Conservation (phyloP, 2,329 filamentous ascomycete species). For the Fonsecaea monophora region DNA sequence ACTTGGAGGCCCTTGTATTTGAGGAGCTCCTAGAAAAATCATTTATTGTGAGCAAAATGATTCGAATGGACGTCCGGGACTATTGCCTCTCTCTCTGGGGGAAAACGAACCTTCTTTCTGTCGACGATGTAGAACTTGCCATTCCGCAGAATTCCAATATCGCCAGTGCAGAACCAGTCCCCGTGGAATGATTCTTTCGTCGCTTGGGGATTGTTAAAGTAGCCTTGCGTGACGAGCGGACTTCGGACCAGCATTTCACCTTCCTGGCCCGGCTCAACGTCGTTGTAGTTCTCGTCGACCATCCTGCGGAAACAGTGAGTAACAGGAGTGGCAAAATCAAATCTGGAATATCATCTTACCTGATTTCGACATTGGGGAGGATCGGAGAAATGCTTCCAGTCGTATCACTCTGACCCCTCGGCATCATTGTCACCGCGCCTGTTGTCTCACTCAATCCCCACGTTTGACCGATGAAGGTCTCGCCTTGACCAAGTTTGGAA, state of each 20-base stretch:
- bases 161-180: slow-evolving; percentile 47
- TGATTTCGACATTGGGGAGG: slow-evolving; percentile 45
- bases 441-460: slow-evolving; percentile 66
- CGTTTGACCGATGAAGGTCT: slow-evolving; percentile 58
- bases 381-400: slow-evolving; percentile 55
- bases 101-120: slow-evolving; percentile 61
- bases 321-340: background rate
- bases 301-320: slow-evolving; percentile 22
- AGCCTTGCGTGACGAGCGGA: slow-evolving; percentile 38
- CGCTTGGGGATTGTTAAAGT: slow-evolving; percentile 45
- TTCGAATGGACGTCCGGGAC: background rate
- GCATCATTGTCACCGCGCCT: slow-evolving; percentile 56
- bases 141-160: slow-evolving; percentile 44
- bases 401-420: slow-evolving; percentile 50
- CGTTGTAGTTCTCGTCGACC: slow-evolving; percentile 34
- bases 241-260: slow-evolving; percentile 36
- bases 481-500: slow-evolving; percentile 55
- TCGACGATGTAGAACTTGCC: slow-evolving; percentile 87
- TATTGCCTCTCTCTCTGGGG: too few species aligned
- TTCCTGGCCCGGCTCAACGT: slow-evolving; percentile 33
- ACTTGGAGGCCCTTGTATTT: slow-evolving; percentile 72
- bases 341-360: slow-evolving; percentile 20
- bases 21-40: slow-evolving; percentile 44
- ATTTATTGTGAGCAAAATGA: background rate
- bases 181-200: slow-evolving; percentile 43